Evolutionary conservation across 2,329 filamentous ascomycete genomes (phyloP).

Genomic region (Beauveria pseudobassiana): DNA sequence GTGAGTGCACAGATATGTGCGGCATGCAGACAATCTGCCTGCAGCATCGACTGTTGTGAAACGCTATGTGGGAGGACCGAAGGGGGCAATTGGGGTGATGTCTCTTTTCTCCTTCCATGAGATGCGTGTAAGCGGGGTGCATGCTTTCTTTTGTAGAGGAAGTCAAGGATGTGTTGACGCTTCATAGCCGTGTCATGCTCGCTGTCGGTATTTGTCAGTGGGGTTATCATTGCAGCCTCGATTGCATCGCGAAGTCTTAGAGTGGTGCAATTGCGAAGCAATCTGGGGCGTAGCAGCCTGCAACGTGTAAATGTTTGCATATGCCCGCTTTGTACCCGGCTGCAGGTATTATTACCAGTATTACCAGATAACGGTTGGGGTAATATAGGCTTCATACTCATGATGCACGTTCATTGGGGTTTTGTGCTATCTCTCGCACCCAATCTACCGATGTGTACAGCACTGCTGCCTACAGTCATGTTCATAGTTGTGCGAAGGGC

Average conservation of each 20-base stretch:
- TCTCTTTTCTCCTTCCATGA: slow-evolving; percentile 2
- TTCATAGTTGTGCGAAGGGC: too few species aligned
- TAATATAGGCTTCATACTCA: too few species aligned
- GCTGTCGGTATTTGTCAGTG: not conserved
- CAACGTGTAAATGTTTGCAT: not conserved
- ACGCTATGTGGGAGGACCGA: not conserved
- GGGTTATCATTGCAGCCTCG: too few species aligned
- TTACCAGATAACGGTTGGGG: not conserved
- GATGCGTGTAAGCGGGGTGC: not conserved
- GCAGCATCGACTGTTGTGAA: not conserved
- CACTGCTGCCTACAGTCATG: too few species aligned
- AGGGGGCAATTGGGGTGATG: not conserved
- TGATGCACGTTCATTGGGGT: too few species aligned
- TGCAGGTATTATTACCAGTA: too few species aligned
- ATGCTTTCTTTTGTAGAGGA: not conserved
- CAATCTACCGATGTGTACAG: too few species aligned
- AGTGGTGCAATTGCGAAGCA: not conserved
- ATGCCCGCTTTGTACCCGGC: not conserved
- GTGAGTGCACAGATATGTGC: not conserved
- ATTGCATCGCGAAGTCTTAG: not conserved
- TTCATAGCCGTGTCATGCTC: not conserved
- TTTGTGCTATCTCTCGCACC: too few species aligned
- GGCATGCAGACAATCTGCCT: not conserved
- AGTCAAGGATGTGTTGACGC: not conserved
- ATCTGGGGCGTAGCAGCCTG: not conserved